Base-by-base conservation (phyloP, 2,329 filamentous ascomycete genomes). In the Epichloe gansuensis region DNA sequence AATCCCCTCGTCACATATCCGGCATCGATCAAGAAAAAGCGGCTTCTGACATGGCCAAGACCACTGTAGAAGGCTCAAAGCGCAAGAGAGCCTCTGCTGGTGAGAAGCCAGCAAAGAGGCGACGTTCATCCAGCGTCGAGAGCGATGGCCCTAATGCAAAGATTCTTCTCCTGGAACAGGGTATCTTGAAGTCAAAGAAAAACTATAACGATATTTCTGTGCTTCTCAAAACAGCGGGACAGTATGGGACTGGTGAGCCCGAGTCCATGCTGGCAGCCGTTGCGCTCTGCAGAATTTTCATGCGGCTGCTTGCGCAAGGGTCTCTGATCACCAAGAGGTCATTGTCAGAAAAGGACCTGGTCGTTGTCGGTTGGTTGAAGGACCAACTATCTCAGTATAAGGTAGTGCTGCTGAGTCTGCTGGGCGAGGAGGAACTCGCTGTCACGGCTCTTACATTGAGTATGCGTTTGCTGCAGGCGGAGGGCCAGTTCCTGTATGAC, bases 141-240 rank as follows among this genome's bases (percentile, higher is more conserved):
- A 65, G 67, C 42, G 70, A 76, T 55, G 77, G 82, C 62, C 66
- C 73, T 45, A 78, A 84, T 63, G 75, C 78, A 52, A 77, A 81
- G 56, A 87, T 95, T 54, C 70, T 91, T 42, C 71, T 80, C 51
- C 77, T 96, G 51, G 90, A 96, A 70, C 75, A 80, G 56, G 84
- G 87, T 53, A 89, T 97, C 51, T 70, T 89, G 55, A 84, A 93
- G 66, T 95, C 89, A 48, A 86, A 82, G 63, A 88, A 89, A 67
- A 80, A 95, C 69, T 95, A 94, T 75, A 95, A 95, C 73, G 89
- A 95, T 64, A 91, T 97, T 61, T 77, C 81, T 7, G 79, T 77
- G 11, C 71, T 97, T 39, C 73, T 95, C 45, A 75, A 76, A 42
- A 76, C 60, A 15, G 67, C 69, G 44, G 81, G 60, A 68, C 81